These are phyloP conservation scores for Suillus lakei DNA, from an alignment of 768 basidiomycete genomes.

Conservation along the genomic window DNA sequence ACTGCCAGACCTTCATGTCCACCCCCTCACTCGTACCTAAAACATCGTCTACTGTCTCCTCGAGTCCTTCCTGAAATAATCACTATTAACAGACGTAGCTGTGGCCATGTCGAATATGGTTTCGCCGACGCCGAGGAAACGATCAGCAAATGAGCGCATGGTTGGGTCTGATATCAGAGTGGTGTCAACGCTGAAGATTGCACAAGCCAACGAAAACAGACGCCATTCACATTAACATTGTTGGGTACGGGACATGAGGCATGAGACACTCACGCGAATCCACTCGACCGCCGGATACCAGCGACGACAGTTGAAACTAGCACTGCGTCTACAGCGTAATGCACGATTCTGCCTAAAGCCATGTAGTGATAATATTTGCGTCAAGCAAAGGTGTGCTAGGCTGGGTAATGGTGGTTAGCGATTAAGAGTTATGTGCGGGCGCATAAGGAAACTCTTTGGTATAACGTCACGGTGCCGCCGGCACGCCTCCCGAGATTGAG, in stretches of 20 bases:
- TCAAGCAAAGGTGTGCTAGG: conserved; percentile 1
- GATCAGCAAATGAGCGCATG: conserved; percentile 74
- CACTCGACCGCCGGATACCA: conserved; percentile 88
- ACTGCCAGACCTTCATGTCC: conserved; percentile 1
- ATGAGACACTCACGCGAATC: conserved; percentile 73
- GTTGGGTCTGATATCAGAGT: conserved; percentile 77
- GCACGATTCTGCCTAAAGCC: conserved; percentile 73
- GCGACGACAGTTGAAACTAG: conserved; percentile 89
- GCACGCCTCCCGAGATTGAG: too few relatives aligned
- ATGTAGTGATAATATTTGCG: conserved; percentile 33
- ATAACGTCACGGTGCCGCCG: background rate
- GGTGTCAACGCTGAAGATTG: conserved; percentile 61
- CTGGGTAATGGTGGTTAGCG: background rate
- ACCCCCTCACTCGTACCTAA: background rate
- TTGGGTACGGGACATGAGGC: conserved; percentile 9
- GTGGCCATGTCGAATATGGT: conserved; percentile 86
- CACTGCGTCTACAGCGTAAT: conserved; percentile 85
- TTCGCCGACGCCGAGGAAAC: conserved; percentile 87
- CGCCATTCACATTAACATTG: background rate
- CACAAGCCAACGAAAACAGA: conserved; percentile 8
- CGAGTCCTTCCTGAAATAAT: conserved; percentile 72
- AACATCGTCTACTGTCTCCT: conserved; percentile 32
- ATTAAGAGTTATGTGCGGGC: background rate
- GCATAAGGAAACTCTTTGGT: background rate
- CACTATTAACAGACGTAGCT: conserved; percentile 83